Evolutionary conservation across 345 rosid species (phyloP).

Genomic region (Bruguiera parviflora): DNA sequence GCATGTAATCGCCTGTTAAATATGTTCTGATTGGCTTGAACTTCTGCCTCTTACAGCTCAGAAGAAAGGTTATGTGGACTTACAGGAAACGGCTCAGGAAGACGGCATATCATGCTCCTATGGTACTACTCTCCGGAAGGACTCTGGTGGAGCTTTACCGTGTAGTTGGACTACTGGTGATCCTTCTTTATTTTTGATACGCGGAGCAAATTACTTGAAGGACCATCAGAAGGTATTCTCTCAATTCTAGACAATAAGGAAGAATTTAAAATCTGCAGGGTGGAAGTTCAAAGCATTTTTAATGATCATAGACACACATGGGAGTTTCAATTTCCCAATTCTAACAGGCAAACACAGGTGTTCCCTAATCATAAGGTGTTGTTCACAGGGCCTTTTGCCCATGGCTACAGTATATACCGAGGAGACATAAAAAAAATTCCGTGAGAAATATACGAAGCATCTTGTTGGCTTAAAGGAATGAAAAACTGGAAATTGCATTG

Average conservation of each 20-base stretch:
- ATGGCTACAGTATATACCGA: no score
- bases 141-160: slow-evolving; percentile 47
- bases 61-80: slow-evolving; percentile 67
- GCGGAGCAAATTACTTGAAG: slow-evolving; percentile 64
- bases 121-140: slow-evolving; percentile 74
- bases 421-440: no score
- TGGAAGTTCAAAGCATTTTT: no score
- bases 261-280: no score
- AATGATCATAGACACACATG: no score
- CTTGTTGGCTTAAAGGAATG: no score
- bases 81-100: slow-evolving; percentile 47
- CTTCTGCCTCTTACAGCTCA: slow-evolving; percentile 46
- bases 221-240: slow-evolving; percentile 63
- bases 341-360: no score
- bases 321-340: no score
- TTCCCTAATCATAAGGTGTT: no score
- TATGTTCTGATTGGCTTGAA: slow-evolving; percentile 2
- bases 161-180: slow-evolving; percentile 76
- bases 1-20: background rate
- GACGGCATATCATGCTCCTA: slow-evolving; percentile 39
- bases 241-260: background rate
- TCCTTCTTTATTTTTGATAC: slow-evolving; percentile 71
- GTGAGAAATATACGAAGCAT: no score
- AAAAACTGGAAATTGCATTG: no score
- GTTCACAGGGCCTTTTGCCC: no score